Percentiles rank a stretch among this genome's conserved stretches.
phyloP scores from a whole-genome alignment of 768 basidiomycete genomes.

The Russula sp. region DNA sequence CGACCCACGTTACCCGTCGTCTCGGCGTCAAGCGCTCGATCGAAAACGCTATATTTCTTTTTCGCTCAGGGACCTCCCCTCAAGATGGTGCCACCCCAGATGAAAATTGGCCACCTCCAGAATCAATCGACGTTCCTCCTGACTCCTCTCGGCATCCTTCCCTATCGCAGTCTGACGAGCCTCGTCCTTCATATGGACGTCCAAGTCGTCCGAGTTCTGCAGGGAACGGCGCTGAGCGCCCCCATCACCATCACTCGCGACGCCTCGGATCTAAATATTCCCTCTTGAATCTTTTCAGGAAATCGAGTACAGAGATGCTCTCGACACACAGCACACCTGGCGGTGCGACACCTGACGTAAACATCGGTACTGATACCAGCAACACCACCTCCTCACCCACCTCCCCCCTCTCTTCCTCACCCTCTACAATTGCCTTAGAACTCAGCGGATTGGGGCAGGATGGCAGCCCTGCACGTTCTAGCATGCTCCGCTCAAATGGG shows the following conservation, averaged over 20 bases:
- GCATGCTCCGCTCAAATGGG: constrained; percentile 43
- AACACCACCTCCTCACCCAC: constrained; percentile 23
- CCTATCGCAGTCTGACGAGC: constrained; percentile 28
- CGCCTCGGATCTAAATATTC: constrained; percentile 71
- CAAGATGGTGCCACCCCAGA: constrained; percentile 17
- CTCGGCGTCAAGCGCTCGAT: constrained; percentile 76
- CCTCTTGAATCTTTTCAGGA: constrained; percentile 71
- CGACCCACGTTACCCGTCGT: constrained; percentile 34
- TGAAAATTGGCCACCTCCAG: constrained; percentile 17
- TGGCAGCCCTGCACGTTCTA: constrained; percentile 37
- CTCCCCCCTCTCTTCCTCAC: constrained; percentile 24
- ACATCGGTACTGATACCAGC: constrained; percentile 8
- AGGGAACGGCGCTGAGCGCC: constrained; percentile 49
- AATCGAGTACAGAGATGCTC: constrained; percentile 41
- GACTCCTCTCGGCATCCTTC: constrained; percentile 18
- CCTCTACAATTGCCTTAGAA: constrained; percentile 9
- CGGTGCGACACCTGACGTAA: constrained; percentile 16
- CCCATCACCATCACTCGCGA: constrained; percentile 44
- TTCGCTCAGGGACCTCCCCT: constrained; percentile 16
- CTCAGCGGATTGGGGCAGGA: constrained; percentile 16
- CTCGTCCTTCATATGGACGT: constrained; percentile 34
- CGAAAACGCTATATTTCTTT: constrained; percentile 50
- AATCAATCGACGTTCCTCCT: constrained; percentile 16
- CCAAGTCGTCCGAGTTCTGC: constrained; percentile 67
- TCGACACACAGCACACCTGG: constrained; percentile 27